Evolutionary conservation across 2,329 filamentous ascomycete genomes (phyloP), one percentile per base, ranked within the genome.

Genomic region (Stachybotrys elegans): DNA sequence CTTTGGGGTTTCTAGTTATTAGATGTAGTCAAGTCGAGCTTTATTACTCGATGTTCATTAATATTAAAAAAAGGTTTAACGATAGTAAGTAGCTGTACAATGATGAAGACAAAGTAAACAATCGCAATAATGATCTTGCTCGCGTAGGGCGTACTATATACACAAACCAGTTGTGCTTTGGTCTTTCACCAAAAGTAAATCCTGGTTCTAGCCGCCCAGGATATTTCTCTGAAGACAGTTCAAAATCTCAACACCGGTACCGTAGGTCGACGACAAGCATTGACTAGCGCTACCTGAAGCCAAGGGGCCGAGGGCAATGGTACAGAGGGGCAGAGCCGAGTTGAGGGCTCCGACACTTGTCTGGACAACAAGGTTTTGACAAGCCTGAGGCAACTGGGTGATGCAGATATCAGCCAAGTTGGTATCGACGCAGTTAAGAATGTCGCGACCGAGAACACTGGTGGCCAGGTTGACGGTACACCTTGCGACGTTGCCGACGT

Each of bases 151-250:
- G n/a, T n/a, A n/a, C n/a, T n/a, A n/a, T n/a, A n/a, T n/a, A n/a
- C n/a, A n/a, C n/a, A n/a, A n/a, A n/a, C n/a, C n/a, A n/a, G n/a
- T n/a, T n/a, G n/a, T n/a, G n/a, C n/a, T n/a, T n/a, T n/a, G n/a
- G n/a, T n/a, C n/a, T n/a, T n/a, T n/a, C n/a, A n/a, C n/a, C n/a
- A n/a, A n/a, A n/a, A n/a, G n/a, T n/a, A n/a, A n/a, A n/a, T n/a
- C n/a, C n/a, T n/a, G n/a, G n/a, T n/a, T n/a, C n/a, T n/a, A n/a
- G n/a, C n/a, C n/a, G n/a, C n/a, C n/a, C 5, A 36, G 13, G 5
- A 36, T 7, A 17, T 36, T 36, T 16, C 21, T 36, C 16, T 36
- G 21, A 11, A 52, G 29, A 42, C 50, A 52, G 8, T 40, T 25
- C 14, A 48, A 22, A 6, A 49, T 17, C 19, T 31, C 25, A 2